Conservation (phyloP, 257 asterid species). For the Solanum phureja region DNA sequence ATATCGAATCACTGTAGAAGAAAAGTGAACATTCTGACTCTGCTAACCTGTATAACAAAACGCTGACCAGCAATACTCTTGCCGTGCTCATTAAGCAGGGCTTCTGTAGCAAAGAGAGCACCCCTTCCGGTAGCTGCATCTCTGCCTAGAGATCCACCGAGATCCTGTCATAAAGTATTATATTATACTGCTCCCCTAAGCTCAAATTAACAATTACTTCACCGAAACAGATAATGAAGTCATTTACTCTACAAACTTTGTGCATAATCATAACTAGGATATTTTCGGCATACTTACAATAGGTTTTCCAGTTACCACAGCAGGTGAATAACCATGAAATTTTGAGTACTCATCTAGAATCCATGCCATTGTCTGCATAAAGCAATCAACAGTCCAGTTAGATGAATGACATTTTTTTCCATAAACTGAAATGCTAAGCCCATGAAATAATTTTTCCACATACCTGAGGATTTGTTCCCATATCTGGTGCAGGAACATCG, state of each 20-base stretch:
- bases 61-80: constrained; percentile 45
- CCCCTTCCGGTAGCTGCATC: constrained; percentile 75
- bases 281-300: constrained; percentile 19
- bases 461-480: constrained; percentile 48
- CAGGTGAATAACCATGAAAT: constrained; percentile 62
- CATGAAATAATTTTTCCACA: not conserved
- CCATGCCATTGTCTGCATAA: constrained; percentile 60
- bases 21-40: not conserved
- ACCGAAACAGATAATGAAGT: not conserved
- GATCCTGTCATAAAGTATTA: constrained; percentile 26
- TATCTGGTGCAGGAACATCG: constrained; percentile 68
- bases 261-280: not conserved
- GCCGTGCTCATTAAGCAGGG: constrained; percentile 50
- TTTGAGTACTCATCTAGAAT: constrained; percentile 64
- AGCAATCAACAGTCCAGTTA: not conserved
- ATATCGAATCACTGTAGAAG: not conserved
- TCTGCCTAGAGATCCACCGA: constrained; percentile 69
- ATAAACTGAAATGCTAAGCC: not conserved
- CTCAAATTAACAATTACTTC: not conserved
- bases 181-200: not conserved
- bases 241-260: not conserved
- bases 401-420: not conserved
- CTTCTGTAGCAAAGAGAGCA: constrained; percentile 47
- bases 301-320: constrained; percentile 63
- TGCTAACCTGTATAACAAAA: constrained; percentile 41